Conservation (phyloP, 306 rosid species). For the Acmispon strigosus region DNA sequence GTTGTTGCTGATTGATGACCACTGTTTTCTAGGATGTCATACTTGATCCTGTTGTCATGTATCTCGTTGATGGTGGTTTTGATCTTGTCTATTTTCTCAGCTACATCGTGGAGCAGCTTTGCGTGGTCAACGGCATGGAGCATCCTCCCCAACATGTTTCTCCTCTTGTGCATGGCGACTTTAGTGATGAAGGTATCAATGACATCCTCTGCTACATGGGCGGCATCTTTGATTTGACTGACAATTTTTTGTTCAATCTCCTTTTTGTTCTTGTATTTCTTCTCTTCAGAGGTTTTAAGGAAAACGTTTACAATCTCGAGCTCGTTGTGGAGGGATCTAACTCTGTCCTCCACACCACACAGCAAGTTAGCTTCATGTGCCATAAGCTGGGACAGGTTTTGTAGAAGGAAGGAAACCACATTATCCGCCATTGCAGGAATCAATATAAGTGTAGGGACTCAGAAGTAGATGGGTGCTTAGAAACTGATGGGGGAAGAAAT, state of each 20-base stretch:
- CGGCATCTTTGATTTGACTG: background rate
- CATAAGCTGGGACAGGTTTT: constrained; percentile 4
- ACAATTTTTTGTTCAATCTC: background rate
- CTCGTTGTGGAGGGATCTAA: background rate
- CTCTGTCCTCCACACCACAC: constrained; percentile 2
- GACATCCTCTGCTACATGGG: constrained; percentile 15
- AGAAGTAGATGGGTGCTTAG: background rate
- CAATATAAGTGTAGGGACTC: background rate
- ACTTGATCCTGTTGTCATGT: background rate
- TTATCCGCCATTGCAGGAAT: background rate
- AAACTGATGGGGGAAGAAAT: too few relatives aligned
- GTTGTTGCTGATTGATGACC: background rate
- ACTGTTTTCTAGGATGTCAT: background rate
- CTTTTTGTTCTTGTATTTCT: background rate
- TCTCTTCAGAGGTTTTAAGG: background rate
- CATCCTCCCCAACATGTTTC: background rate
- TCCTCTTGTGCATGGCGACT: background rate
- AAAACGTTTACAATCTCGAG: background rate
- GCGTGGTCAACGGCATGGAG: background rate
- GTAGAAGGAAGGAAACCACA: background rate
- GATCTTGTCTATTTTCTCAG: background rate
- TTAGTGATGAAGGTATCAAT: background rate
- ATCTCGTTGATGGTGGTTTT: background rate
- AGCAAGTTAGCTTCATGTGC: background rate
- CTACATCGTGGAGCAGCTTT: background rate